Base-by-base conservation (phyloP, 2,329 filamentous ascomycete species). In the Monosporascus sp. region DNA sequence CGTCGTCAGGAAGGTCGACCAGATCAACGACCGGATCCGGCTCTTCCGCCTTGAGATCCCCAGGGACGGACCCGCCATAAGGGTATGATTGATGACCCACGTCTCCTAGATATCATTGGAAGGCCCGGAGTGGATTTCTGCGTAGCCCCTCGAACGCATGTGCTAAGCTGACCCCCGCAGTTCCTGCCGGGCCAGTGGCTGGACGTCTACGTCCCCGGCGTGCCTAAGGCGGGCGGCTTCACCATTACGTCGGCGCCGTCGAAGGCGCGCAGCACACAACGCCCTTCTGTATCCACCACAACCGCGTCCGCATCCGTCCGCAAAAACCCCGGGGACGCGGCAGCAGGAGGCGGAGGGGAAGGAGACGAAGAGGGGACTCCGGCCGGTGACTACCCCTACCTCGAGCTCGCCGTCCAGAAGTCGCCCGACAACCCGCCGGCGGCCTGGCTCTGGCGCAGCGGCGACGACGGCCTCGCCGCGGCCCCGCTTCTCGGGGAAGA, bases 141-240 rank as follows among this genome's bases (percentile, higher is more conserved):
- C 9, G 31, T 35, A 35, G 31, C 11, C 31, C 31, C 31, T 35
- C 31, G 31, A 35, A 14, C 9, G 31, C 31, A 5, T 14, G 7
- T 14, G 7, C 45, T 19, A 44, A 41, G 38, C 41, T 26, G 17
- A 46, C 9, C 31, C 31, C 65, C 71, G 44, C 69, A 88, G 78
- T 95, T 94, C 71, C 77, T 85, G 6, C 84, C 91, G 5, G 91
- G 91, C 51, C 91, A 96, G 76, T 96, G 91, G 89, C 79, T 96
- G 52, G 91, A 96, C 68, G 85, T 91, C 7, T 86, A 88, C 67
- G 80, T 91, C 51, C 90, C 91, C 1, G 76, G 74, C 38, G 72
- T 89, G 45, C 63, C 78, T 44, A 84, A 87, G 66, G 85, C 89
- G 3, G 91, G 91, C 37, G 91, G 91, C 54, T 96, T 96, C 75